A percentile compares a stretch with the other conserved stretches of the same genome.
Conservation (phyloP, 345 rosid genomes). For the Rhodomyrtus tomentosa region DNA sequence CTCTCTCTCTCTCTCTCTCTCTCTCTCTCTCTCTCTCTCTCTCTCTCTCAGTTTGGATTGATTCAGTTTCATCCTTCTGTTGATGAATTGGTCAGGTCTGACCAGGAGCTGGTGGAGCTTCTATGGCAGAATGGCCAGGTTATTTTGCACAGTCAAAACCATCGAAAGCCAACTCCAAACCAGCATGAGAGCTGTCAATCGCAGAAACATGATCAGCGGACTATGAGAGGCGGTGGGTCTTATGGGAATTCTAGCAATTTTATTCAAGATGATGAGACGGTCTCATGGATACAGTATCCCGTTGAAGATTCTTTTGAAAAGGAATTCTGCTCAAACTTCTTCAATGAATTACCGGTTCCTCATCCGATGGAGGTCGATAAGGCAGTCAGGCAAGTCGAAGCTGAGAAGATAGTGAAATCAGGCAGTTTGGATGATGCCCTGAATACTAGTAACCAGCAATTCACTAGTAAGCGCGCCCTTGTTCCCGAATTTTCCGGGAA, state of each 20-base stretch:
- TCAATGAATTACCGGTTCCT: constrained; percentile 19
- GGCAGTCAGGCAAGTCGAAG: constrained; percentile 10
- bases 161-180: constrained; percentile 16
- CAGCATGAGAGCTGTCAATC: constrained; percentile 10
- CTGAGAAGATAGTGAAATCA: constrained; percentile 9
- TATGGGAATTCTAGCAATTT: constrained; percentile 20
- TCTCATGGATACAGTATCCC: constrained; percentile 53
- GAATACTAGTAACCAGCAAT: constrained; percentile 4
- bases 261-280: constrained; percentile 49
- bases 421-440: neutral
- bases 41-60: neutral
- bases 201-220: constrained; percentile 7
- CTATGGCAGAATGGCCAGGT: constrained; percentile 61
- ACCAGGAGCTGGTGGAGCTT: constrained; percentile 55
- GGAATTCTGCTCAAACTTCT: constrained; percentile 42
- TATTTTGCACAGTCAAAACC: constrained; percentile 48
- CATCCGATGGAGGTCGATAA: constrained; percentile 14
- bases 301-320: constrained; percentile 44
- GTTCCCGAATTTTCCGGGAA: constrained; percentile 6
- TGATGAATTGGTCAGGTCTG: constrained; percentile 23
- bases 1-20: neutral
- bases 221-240: constrained; percentile 7
- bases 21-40: neutral
- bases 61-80: neutral
- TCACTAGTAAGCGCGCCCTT: constrained; percentile 3